These are phyloP conservation scores for Nicotiana paniculata DNA, from an alignment of 257 asterid species.

Conservation along the genomic window DNA sequence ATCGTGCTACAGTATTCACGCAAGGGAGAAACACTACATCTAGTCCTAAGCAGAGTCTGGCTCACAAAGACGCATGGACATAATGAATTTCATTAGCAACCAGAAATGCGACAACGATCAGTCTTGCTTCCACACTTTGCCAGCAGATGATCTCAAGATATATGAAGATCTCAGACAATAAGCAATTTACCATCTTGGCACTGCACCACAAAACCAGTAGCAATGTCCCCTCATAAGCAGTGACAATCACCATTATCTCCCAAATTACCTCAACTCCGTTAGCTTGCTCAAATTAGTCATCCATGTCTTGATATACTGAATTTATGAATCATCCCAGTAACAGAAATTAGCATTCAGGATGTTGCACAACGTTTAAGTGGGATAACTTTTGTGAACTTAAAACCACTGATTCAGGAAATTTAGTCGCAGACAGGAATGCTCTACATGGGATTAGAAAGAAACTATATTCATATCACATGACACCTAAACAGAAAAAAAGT, in stretches of 20 bases:
- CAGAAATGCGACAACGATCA: background rate
- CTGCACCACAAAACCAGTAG: background rate
- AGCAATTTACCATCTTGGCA: background rate
- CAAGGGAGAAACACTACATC: background rate
- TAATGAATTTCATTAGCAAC: background rate
- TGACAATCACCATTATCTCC: background rate
- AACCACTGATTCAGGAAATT: conserved; percentile 2
- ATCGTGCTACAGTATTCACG: background rate
- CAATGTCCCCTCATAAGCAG: background rate
- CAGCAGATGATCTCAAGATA: background rate
- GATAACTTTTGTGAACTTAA: background rate
- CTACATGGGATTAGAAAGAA: conserved; percentile 7
- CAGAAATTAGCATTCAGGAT: background rate
- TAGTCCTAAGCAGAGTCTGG: background rate
- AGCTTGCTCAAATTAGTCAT: background rate
- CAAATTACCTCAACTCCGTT: background rate
- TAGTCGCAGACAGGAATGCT: background rate
- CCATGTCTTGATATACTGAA: background rate
- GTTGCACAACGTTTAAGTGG: background rate
- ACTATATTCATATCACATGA: background rate
- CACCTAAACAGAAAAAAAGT: conserved; percentile 2
- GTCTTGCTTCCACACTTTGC: background rate
- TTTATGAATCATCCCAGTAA: background rate
- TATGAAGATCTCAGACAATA: background rate
- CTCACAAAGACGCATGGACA: background rate